These are phyloP conservation scores for Cyberlindnera nakhonratchasimensis DNA, from an alignment of 805 yeast species.

Conservation along the genomic window DNA sequence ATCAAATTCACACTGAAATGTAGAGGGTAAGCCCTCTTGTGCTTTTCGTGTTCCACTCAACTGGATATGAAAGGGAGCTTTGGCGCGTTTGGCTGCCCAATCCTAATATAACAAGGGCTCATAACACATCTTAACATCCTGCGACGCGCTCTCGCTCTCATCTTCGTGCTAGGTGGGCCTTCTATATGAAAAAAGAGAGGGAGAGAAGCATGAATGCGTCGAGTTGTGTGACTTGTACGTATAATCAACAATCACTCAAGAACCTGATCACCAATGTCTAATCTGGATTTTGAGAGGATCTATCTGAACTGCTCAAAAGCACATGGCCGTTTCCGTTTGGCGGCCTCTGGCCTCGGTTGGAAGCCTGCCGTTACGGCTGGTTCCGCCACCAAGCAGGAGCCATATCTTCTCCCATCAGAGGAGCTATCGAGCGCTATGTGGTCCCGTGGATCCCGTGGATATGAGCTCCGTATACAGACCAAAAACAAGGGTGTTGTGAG, in stretches of 20 bases:
- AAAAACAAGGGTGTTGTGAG: conserved; percentile 81
- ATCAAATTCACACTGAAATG: too few relatives aligned
- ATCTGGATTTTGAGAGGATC: conserved; percentile 80
- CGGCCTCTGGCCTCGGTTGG: conserved; percentile 98
- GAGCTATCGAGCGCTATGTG: conserved; percentile 79
- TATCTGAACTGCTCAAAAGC: conserved; percentile 82
- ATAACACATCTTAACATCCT: background rate
- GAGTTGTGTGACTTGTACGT: too few relatives aligned
- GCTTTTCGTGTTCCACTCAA: too few relatives aligned
- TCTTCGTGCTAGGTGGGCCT: too few relatives aligned
- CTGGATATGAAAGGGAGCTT: too few relatives aligned
- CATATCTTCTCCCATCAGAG: conserved; percentile 85
- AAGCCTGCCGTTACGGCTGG: conserved; percentile 58
- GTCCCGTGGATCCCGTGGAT: conserved; percentile 93
- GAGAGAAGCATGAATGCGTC: too few relatives aligned
- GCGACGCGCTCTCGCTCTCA: background rate
- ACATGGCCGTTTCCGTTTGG: conserved; percentile 89
- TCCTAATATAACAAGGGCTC: background rate
- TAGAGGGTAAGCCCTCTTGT: too few relatives aligned
- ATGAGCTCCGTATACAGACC: conserved; percentile 84
- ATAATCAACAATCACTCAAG: too few relatives aligned
- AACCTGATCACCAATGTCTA: too few relatives aligned
- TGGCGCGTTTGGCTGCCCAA: background rate
- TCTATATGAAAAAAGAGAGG: too few relatives aligned
- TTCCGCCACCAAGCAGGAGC: conserved; percentile 51